Evolutionary conservation across 1,284 basidiomycete genomes (phyloP), one percentile per base, ranked within the genome.

Genomic region (Moniliophthora roreri): DNA sequence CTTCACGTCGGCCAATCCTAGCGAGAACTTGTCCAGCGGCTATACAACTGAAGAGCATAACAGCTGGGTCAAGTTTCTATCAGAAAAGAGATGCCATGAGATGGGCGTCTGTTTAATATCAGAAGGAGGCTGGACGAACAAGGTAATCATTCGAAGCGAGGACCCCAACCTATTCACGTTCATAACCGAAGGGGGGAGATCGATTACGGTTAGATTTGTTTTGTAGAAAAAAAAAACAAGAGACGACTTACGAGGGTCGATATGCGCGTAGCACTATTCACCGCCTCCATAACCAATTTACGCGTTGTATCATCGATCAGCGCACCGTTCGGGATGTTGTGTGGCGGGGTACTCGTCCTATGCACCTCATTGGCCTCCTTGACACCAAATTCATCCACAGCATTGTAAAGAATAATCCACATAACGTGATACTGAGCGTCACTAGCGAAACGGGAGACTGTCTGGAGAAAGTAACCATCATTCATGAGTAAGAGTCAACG

Each of bases 341-440:
- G 41, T 13, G 68, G 64, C 34, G 72, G 65, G 37, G 73, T 65
- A 32, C 70, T 68, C 52, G 73, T 67, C 45, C 73, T 71, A 21
- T 69, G 61, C 10, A 72, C 66, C 50, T 77, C 76, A 64, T 84
- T 85, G 48, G 82, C 71, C 60, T 93, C 91, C 54, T 82, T 81
- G 56, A 95, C 78, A 24, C 92, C 92, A 66, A 82, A 92, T 61
- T 95, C 92, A 59, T 92, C 87, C 54, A 95, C 66, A 5, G 89
- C 89, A 60, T 79, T 84, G 70, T 87, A 90, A 4, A 91, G 68
- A 50, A 84, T 82, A 57, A 91, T 85, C 87, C 93, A 96, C 81
- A 95, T 86, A 60, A 91, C 83, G 70, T 97, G 93, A 66, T 91
- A 95, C 37, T 88, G 90, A 44, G 92, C 88, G 67, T 97, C 94